Evolutionary conservation across 23 red algal genomes (phyloP).

Genomic region (Porphyridium purpureum): DNA sequence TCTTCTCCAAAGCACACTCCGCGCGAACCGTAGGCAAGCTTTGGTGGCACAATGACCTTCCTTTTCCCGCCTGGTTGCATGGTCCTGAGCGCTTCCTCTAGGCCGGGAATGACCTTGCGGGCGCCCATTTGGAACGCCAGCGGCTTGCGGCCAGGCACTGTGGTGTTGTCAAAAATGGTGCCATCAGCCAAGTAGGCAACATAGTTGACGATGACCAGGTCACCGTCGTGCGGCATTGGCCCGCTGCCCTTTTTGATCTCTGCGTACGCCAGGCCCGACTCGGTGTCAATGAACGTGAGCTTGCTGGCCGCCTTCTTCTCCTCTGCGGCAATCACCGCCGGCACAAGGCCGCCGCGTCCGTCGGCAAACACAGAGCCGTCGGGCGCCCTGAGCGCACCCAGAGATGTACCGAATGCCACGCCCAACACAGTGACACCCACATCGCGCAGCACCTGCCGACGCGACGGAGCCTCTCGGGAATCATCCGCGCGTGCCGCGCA

Average conservation of each 20-base stretch:
- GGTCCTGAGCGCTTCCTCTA: constrained; percentile 48
- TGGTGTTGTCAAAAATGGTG: constrained; percentile 20
- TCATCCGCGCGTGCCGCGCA: too few relatives aligned
- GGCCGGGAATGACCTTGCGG: constrained; percentile 70
- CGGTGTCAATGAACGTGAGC: constrained; percentile 22
- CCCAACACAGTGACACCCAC: too few relatives aligned
- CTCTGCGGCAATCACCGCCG: too few relatives aligned
- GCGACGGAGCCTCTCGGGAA: too few relatives aligned
- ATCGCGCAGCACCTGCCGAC: too few relatives aligned
- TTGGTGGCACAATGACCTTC: constrained; percentile 61
- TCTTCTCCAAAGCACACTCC: constrained; percentile 69
- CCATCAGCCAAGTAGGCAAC: constrained; percentile 72
- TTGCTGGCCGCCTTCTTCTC: constrained; percentile 3
- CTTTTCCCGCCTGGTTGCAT: constrained; percentile 63
- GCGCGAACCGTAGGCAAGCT: constrained; percentile 62
- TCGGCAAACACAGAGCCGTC: too few relatives aligned
- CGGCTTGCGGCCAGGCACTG: constrained; percentile 35
- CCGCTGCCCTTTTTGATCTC: constrained; percentile 42
- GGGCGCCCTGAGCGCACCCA: too few relatives aligned
- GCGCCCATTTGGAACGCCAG: constrained; percentile 78
- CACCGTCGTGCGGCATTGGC: constrained; percentile 9
- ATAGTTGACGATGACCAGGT: constrained; percentile 52
- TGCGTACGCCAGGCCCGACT: constrained; percentile 49
- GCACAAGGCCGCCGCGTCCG: too few relatives aligned
- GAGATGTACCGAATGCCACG: too few relatives aligned